Evolutionary conservation across 2,329 filamentous ascomycete species (phyloP).

Genomic region (Apiospora hydei): DNA sequence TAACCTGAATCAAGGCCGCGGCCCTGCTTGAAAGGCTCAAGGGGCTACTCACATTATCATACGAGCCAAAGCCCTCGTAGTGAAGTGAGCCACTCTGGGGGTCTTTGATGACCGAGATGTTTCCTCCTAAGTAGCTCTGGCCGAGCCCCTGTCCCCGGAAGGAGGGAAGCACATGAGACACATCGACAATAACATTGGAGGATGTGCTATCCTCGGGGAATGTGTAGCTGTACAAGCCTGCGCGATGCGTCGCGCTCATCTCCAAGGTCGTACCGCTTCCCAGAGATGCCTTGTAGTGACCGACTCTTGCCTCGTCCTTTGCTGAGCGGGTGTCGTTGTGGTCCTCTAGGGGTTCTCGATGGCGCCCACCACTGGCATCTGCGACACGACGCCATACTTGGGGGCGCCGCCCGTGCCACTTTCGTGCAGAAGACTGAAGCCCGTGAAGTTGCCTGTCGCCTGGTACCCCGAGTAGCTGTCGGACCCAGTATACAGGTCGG

Average conservation of each 20-base stretch:
- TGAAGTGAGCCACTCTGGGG: conserved; percentile 39
- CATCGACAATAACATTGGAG: conserved; percentile 65
- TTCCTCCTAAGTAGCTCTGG: conserved; percentile 69
- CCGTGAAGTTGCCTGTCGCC: conserved; percentile 59
- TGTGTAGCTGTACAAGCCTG: conserved; percentile 66
- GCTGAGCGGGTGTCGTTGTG: conserved; percentile 61
- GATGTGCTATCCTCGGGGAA: conserved; percentile 54
- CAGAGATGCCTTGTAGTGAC: conserved; percentile 66
- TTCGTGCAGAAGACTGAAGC: conserved; percentile 71
- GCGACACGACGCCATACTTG: conserved; percentile 72
- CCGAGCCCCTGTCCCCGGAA: conserved; percentile 66
- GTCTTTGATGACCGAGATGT: conserved; percentile 56
- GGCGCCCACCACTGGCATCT: conserved; percentile 61
- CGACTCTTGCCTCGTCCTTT: conserved; percentile 61
- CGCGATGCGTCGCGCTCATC: conserved; percentile 61
- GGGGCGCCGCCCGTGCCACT: conserved; percentile 72
- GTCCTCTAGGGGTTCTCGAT: conserved; percentile 62
- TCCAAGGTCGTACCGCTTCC: conserved; percentile 64
- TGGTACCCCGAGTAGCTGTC: conserved; percentile 63
- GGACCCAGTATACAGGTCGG: conserved; percentile 55
- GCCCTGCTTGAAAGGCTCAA: background rate
- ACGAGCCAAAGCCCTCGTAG: conserved; percentile 68
- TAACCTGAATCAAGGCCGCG: background rate
- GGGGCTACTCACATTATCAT: conserved; percentile 60
- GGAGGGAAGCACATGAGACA: conserved; percentile 71